Base-by-base conservation (phyloP, 2,329 filamentous ascomycete species). In the Plectosphaerella sp. region DNA sequence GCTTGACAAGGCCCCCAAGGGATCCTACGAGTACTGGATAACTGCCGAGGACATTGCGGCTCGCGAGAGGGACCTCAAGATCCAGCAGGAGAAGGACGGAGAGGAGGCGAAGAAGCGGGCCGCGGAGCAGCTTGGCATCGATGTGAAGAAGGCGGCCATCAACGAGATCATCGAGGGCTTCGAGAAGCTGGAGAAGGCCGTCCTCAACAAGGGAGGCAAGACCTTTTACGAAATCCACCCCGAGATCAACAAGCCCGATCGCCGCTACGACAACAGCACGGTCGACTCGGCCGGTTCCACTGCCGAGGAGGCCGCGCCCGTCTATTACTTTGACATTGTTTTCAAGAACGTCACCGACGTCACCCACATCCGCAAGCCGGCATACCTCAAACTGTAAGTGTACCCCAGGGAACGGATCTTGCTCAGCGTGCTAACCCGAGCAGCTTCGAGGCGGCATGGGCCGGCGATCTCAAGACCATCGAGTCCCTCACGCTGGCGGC, bases 401-500 rank as follows among this genome's bases (percentile, higher is more conserved):
- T 15, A 18, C 25, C 4, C 12, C 18, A 15, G 5, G 24, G 16
- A 9, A 11, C 28, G 28, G 28, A 15, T 41, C 28, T 22, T 6
- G 2, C 24, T 51, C 10, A 18, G n/a, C 11, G 9, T 50, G n/a
- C 64, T 68, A 46, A 70, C 54, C 10, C 7, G 11, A n/a, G 7
- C 51, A 83, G 80, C 8, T 88, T 89, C 64, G 83, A 93, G 62
- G 88, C 88, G 36, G 83, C 83, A 5, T 94, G 88, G 88, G 60
- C 61, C 5, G 87, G 86, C n/a, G 81, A 94, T 58, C 57, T 87
- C 1, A 73, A 81, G 1, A 82, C 72, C 3, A 82, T 93, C 66
- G 89, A 88, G 61, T 66, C 70, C 14, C 71, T 89, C 37, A 88
- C 86, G 1, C 68, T 89, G 18, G 69, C 74, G 11, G 69, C 78